Conservation (phyloP, 495 filamentous ascomycete species). For the Clavariopsis aquatica region DNA sequence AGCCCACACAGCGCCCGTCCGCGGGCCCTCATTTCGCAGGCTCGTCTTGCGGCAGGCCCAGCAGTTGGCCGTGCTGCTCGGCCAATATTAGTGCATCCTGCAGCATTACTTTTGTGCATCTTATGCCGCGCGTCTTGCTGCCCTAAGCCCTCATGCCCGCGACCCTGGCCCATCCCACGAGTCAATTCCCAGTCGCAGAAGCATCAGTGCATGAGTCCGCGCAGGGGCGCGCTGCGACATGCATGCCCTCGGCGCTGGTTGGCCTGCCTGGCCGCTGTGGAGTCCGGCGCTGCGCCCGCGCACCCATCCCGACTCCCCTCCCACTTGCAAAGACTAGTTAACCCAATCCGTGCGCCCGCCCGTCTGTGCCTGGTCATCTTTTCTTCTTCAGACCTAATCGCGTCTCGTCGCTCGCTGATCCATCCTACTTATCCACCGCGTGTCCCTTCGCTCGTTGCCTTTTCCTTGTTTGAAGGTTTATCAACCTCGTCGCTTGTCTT, state of each 20-base stretch:
- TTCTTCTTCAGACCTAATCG: conserved; percentile 42
- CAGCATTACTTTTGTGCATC: conserved; percentile 28
- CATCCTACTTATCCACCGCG: conserved; percentile 39
- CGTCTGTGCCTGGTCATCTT: conserved; percentile 40
- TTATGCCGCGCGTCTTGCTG: conserved; percentile 42
- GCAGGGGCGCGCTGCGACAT: conserved; percentile 34
- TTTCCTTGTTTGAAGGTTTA: conserved; percentile 38
- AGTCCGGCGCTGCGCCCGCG: conserved; percentile 38
- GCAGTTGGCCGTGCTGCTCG: conserved; percentile 17
- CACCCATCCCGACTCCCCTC: conserved; percentile 39
- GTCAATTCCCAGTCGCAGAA: conserved; percentile 38
- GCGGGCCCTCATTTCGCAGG: conserved; percentile 34
- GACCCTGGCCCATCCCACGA: conserved; percentile 32
- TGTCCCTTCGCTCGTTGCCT: conserved; percentile 40
- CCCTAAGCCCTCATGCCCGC: conserved; percentile 27
- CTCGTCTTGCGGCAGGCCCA: conserved; percentile 20
- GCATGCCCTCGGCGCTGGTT: conserved; percentile 33
- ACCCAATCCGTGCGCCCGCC: conserved; percentile 39
- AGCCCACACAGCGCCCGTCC: too few relatives aligned
- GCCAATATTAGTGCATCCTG: conserved; percentile 41
- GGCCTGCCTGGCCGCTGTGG: conserved; percentile 31
- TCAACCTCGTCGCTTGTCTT: conserved; percentile 41
- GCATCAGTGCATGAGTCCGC: conserved; percentile 38
- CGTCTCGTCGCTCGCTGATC: conserved; percentile 43
- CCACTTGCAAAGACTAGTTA: conserved; percentile 35